phyloP scores from a whole-genome alignment of 768 basidiomycete species.

The Astraeus odoratus region DNA sequence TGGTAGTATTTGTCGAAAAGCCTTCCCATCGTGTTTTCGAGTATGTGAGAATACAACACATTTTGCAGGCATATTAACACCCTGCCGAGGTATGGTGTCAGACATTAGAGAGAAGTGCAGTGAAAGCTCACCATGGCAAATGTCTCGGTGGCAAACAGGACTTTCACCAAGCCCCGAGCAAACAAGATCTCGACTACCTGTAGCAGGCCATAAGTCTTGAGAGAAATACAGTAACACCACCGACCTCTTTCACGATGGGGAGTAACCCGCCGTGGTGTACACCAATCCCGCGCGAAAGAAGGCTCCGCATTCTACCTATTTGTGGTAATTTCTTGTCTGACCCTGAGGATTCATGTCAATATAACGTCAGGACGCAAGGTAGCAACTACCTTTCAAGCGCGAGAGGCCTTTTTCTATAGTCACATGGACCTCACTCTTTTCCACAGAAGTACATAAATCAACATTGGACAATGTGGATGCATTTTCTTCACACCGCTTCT shows the following conservation, averaged over 20 bases:
- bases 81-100: conserved; percentile 41
- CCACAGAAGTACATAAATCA: conserved; percentile 81
- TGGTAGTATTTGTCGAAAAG: conserved; percentile 83
- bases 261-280: conserved; percentile 96
- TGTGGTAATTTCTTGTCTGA: conserved; percentile 92
- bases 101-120: conserved; percentile 5
- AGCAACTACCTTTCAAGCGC: conserved; percentile 71
- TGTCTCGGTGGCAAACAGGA: conserved; percentile 97
- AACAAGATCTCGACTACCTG: conserved; percentile 96
- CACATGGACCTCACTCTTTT: conserved; percentile 97
- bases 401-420: conserved; percentile 88
- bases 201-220: conserved; percentile 8
- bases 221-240: conserved; percentile 7
- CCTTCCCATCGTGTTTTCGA: conserved; percentile 91
- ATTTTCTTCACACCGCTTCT: conserved; percentile 96
- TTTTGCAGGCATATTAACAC: conserved; percentile 98
- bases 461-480: conserved; percentile 82
- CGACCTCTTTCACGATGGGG: conserved; percentile 94
- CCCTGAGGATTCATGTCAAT: conserved; percentile 38
- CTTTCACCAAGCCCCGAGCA: conserved; percentile 90
- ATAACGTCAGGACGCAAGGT: background rate
- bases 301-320: conserved; percentile 81
- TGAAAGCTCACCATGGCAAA: conserved; percentile 81
- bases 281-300: conserved; percentile 89
- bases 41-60: conserved; percentile 95